Evolutionary conservation across 805 yeast genomes (phyloP).

Genomic region (Wickerhamiella slavikovae): DNA sequence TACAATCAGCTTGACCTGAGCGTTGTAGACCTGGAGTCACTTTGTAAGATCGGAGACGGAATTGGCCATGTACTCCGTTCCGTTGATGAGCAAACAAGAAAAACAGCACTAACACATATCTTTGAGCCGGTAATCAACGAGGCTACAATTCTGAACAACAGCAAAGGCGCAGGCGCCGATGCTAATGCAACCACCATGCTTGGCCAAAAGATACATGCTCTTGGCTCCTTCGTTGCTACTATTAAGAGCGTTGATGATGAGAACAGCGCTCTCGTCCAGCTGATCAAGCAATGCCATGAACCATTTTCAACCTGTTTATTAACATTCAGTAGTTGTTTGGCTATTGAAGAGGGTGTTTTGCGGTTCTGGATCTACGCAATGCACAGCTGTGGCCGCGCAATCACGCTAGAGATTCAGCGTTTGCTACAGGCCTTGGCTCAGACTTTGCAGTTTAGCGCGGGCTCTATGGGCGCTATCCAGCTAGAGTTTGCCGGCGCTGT

Average conservation of each 20-base stretch:
- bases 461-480: constrained; percentile 4
- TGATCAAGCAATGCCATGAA: constrained; percentile 4
- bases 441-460: not conserved
- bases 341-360: constrained; percentile 5
- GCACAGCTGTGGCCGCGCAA: constrained; percentile 6
- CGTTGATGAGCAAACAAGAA: constrained; percentile 20
- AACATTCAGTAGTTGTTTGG: constrained; percentile 2
- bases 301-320: constrained; percentile 3
- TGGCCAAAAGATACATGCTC: constrained; percentile 27
- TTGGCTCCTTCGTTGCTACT: constrained; percentile 38
- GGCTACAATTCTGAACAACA: constrained; percentile 28
- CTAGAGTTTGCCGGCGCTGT: constrained; percentile 8
- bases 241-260: constrained; percentile 36
- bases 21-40: constrained; percentile 41
- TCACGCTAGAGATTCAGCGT: constrained; percentile 2
- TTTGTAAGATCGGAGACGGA: constrained; percentile 73
- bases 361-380: constrained; percentile 7
- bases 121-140: constrained; percentile 45
- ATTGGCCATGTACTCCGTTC: constrained; percentile 50
- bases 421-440: constrained; percentile 2
- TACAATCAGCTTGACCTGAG: constrained; percentile 38
- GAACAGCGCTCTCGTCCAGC: constrained; percentile 16
- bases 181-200: constrained; percentile 16
- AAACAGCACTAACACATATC: constrained; percentile 41
- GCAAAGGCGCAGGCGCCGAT: constrained; percentile 33